Percentiles rank a stretch among this genome's conserved stretches.
phyloP scores from a whole-genome alignment of 768 basidiomycete genomes.

The Mycena rosella region DNA sequence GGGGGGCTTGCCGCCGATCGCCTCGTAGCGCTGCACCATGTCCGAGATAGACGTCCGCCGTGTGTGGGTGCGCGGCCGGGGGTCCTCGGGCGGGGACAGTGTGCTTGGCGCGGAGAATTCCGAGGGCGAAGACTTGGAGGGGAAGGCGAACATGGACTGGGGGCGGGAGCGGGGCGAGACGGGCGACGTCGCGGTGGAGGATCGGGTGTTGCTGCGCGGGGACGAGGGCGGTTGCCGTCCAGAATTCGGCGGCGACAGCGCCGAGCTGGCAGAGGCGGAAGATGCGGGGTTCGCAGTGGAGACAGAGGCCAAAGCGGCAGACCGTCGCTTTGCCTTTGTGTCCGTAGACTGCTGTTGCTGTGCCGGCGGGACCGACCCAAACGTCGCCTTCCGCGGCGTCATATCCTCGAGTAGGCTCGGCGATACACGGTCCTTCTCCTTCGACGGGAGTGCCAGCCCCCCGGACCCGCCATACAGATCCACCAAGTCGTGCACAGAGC shows the following conservation, averaged over 20 bases:
- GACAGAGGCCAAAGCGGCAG: conserved; percentile 29
- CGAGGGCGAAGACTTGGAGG: conserved; percentile 61
- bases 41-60: conserved; percentile 87
- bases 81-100: conserved; percentile 62
- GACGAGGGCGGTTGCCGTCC: conserved; percentile 30
- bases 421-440: conserved; percentile 54
- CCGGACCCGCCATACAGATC: conserved; percentile 78
- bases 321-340: conserved; percentile 35
- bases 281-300: conserved; percentile 18
- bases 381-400: conserved; percentile 29
- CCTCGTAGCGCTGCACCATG: conserved; percentile 88
- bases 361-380: conserved; percentile 30
- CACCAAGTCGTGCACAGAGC: conserved; percentile 87
- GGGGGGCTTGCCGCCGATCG: conserved; percentile 61
- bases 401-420: conserved; percentile 39
- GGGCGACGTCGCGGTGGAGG: conserved; percentile 43
- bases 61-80: conserved; percentile 52
- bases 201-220: conserved; percentile 31
- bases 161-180: conserved; percentile 70
- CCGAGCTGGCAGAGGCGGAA: conserved; percentile 3
- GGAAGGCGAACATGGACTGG: conserved; percentile 86
- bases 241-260: conserved; percentile 40
- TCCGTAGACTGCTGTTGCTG: conserved; percentile 7
- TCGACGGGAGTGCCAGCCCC: conserved; percentile 46
- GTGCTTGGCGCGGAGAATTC: conserved; percentile 49